These are phyloP conservation scores for Acmispon strigosus DNA, from an alignment of 306 rosid genomes.

Conservation along the genomic window DNA sequence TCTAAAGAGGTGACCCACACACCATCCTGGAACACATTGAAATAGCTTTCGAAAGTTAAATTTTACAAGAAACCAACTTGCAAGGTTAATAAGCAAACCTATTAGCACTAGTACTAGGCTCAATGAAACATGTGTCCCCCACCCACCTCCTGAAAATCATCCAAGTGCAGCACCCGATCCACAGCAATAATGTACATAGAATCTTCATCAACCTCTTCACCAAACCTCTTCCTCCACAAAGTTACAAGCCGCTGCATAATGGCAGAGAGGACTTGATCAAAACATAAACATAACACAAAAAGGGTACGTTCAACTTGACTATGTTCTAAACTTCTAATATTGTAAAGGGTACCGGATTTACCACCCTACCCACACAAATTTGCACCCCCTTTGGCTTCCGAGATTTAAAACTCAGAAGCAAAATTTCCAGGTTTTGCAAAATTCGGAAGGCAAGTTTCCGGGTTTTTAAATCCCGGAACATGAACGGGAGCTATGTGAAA, in stretches of 20 bases:
- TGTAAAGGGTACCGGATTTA: no score
- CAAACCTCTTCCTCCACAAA: constrained; percentile 73
- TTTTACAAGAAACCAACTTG: not conserved
- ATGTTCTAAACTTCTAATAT: no score
- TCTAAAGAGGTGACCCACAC: constrained; percentile 62
- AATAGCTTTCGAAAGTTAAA: not conserved
- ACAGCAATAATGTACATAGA: constrained; percentile 52
- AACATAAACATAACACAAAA: not conserved
- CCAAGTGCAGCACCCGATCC: constrained; percentile 74
- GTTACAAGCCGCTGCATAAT: constrained; percentile 49
- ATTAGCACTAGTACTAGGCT: not conserved
- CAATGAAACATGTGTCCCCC: not conserved
- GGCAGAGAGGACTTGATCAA: not conserved
- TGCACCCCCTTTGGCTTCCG: no score
- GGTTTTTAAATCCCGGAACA: no score
- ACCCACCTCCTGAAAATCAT: constrained; percentile 81
- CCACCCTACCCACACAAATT: no score
- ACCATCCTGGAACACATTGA: constrained; percentile 48
- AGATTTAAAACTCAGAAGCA: no score
- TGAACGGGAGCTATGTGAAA: no score
- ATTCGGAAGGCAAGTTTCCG: no score
- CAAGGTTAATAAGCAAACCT: not conserved
- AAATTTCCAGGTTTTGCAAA: no score
- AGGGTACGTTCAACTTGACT: no score
- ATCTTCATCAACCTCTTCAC: constrained; percentile 71